A percentile compares a stretch with the other conserved stretches of the same genome.
phyloP scores from a whole-genome alignment of 2,329 filamentous ascomycete species.

The Zymoseptoria passerinii region DNA sequence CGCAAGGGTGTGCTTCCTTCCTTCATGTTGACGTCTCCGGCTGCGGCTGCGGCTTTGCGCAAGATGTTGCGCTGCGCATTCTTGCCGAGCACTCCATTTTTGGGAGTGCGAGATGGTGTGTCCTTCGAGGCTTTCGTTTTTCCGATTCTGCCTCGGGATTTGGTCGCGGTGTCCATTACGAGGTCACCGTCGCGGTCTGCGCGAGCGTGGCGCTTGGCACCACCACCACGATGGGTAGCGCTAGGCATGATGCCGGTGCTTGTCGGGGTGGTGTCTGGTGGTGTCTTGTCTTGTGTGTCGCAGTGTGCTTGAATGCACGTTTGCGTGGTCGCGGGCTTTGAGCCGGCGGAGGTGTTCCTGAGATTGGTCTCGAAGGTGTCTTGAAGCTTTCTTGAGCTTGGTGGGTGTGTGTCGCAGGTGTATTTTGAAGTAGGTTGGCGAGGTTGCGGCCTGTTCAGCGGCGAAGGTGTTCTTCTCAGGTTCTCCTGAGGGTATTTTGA shows the following conservation, averaged over 20 bases:
- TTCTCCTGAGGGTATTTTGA: neutral
- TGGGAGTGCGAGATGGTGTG: constrained; percentile 12
- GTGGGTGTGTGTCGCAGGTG: neutral
- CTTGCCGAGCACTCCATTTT: constrained; percentile 15
- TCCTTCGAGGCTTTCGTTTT: constrained; percentile 21
- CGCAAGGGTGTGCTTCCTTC: constrained; percentile 7
- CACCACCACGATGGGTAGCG: neutral
- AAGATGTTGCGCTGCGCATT: constrained; percentile 25
- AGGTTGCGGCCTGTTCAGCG: neutral
- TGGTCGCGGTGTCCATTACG: constrained; percentile 43
- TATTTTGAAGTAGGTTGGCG: neutral
- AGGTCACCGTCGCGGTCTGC: constrained; percentile 55
- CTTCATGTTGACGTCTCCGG: constrained; percentile 24
- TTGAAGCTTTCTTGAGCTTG: neutral
- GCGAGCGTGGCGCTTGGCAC: neutral
- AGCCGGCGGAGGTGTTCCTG: neutral
- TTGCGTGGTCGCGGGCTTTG: neutral
- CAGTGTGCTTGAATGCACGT: neutral
- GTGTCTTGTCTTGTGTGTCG: neutral
- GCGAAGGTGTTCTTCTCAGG: neutral
- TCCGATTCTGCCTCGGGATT: constrained; percentile 24
- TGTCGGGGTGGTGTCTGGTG: neutral
- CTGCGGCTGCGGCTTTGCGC: constrained; percentile 24
- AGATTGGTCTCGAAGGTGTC: neutral
- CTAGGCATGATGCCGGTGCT: neutral